Evolutionary conservation across 2,329 filamentous ascomycete species (phyloP).

Genomic region (Thelonectria discophora): DNA sequence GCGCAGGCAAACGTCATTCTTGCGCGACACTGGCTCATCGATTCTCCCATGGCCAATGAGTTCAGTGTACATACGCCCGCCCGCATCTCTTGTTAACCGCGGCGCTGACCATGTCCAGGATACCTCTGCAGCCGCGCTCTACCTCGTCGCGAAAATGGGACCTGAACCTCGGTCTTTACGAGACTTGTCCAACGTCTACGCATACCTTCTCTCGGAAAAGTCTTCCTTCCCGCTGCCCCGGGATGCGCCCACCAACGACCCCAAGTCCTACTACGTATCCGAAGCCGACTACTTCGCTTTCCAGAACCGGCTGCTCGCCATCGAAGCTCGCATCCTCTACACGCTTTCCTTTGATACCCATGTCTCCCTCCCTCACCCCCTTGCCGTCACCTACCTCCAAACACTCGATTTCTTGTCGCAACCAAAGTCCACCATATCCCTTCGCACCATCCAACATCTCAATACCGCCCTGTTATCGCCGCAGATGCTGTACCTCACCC

Average conservation of each 20-base stretch:
- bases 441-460: constrained; percentile 77
- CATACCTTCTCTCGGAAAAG: constrained; percentile 74
- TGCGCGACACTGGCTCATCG: constrained; percentile 79
- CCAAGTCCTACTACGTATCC: constrained; percentile 72
- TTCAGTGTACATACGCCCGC: constrained; percentile 58
- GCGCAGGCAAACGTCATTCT: constrained; percentile 86
- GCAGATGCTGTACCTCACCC: constrained; percentile 89
- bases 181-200: constrained; percentile 85
- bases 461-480: constrained; percentile 87
- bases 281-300: constrained; percentile 76
- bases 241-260: constrained; percentile 49
- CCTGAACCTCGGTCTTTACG: constrained; percentile 78
- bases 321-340: constrained; percentile 80
- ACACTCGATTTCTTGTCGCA: constrained; percentile 74
- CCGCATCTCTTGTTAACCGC: neutral
- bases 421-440: constrained; percentile 63
- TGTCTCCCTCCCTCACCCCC: constrained; percentile 83
- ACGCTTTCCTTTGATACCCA: constrained; percentile 84
- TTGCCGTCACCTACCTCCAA: constrained; percentile 93
- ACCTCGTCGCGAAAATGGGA: constrained; percentile 84
- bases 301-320: constrained; percentile 71
- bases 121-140: constrained; percentile 82
- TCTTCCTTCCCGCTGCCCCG: constrained; percentile 63
- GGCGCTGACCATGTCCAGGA: constrained; percentile 61
- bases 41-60: constrained; percentile 64